phyloP scores from a whole-genome alignment of 805 yeast genomes.

The Ogataea trehalophila region DNA sequence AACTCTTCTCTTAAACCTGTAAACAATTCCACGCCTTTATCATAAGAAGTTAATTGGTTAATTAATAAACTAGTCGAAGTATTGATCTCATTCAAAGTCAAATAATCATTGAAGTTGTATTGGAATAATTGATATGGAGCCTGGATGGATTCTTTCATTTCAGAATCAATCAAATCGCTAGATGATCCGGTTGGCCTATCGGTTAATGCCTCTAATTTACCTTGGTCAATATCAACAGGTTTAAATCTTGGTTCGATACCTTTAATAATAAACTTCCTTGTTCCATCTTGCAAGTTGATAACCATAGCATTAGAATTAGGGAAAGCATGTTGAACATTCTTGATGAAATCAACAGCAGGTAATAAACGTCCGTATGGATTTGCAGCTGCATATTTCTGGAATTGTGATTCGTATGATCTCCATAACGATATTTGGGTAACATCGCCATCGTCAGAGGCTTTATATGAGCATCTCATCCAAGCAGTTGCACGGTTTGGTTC shows the following conservation, averaged over 20 bases:
- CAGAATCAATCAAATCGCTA: slow-evolving; percentile 7
- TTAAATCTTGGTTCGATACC: slow-evolving; percentile 85
- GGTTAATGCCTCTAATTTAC: slow-evolving; percentile 37
- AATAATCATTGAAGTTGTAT: slow-evolving; percentile 29
- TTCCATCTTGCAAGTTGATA: slow-evolving; percentile 56
- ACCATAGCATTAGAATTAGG: slow-evolving; percentile 92
- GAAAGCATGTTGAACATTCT: slow-evolving; percentile 87
- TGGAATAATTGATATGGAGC: slow-evolving; percentile 28
- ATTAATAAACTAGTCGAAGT: slow-evolving; percentile 34
- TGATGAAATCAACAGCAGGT: slow-evolving; percentile 95
- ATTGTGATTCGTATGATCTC: slow-evolving; percentile 90
- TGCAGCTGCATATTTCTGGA: slow-evolving; percentile 56
- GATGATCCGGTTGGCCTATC: slow-evolving; percentile 10
- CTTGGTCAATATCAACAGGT: slow-evolving; percentile 45
- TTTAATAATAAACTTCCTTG: slow-evolving; percentile 82
- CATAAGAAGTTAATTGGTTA: slow-evolving; percentile 30
- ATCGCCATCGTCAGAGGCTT: slow-evolving; percentile 70
- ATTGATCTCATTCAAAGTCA: slow-evolving; percentile 36
- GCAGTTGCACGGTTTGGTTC: slow-evolving; percentile 92
- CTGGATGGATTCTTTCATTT: slow-evolving; percentile 22
- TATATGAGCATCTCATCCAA: slow-evolving; percentile 92
- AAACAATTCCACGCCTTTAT: slow-evolving; percentile 31
- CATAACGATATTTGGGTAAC: slow-evolving; percentile 94
- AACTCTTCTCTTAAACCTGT: slow-evolving; percentile 28
- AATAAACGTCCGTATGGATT: slow-evolving; percentile 46